Conservation (phyloP, 495 filamentous ascomycete genomes). For the Hyaloscypha bicolor region DNA sequence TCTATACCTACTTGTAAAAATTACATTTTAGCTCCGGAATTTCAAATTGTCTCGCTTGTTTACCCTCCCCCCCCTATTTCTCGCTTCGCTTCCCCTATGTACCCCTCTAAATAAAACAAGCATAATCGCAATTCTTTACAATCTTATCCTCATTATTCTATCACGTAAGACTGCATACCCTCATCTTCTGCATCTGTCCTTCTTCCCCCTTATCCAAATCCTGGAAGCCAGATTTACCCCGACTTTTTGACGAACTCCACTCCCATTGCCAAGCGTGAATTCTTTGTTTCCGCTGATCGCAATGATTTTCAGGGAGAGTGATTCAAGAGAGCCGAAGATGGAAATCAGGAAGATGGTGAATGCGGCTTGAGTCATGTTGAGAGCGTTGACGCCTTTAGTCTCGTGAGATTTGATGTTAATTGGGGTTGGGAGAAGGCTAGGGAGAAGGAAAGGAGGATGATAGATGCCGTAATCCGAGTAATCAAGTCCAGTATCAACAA, state of each 20-base stretch:
- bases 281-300: not conserved
- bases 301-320: not conserved
- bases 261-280: not conserved
- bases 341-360: not conserved
- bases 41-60: too few species aligned
- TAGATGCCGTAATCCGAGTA: constrained; percentile 2
- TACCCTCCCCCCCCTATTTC: not conserved
- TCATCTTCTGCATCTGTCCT: not conserved
- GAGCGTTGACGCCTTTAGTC: not conserved
- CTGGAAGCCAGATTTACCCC: not conserved
- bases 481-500: not conserved
- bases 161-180: not conserved
- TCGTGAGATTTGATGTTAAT: not conserved
- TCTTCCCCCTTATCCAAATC: not conserved
- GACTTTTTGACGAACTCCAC: not conserved
- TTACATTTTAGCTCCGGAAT: too few species aligned
- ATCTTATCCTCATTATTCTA: not conserved
- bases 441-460: not conserved
- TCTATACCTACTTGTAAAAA: too few species aligned
- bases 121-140: not conserved
- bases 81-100: not conserved
- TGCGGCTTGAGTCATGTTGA: not conserved
- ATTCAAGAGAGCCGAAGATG: not conserved
- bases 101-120: not conserved
- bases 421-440: not conserved